Evolutionary conservation across 176 grass and related monocot genomes (phyloP).

Genomic region (Themeda triandra): DNA sequence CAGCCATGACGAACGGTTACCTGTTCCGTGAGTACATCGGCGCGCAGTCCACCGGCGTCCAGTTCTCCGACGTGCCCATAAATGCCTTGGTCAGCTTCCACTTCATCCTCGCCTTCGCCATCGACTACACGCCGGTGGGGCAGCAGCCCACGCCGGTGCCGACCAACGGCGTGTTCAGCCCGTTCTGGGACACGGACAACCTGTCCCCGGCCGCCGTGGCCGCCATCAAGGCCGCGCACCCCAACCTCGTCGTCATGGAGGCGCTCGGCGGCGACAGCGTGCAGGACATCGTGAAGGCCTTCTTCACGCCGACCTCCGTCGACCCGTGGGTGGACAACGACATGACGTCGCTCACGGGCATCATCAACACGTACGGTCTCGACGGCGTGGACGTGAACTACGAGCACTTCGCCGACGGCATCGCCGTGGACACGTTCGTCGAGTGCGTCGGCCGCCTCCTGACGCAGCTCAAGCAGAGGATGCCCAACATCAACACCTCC

Average conservation of each 20-base stretch:
- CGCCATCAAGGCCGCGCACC: constrained; percentile 10
- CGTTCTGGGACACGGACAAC: constrained; percentile 31
- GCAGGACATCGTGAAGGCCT: neutral
- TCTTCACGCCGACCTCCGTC: constrained; percentile 37
- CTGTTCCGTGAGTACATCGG: constrained; percentile 69
- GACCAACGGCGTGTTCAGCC: constrained; percentile 46
- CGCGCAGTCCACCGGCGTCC: constrained; percentile 32
- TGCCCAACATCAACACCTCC: constrained; percentile 38
- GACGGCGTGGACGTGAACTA: constrained; percentile 65
- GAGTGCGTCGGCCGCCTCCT: constrained; percentile 45
- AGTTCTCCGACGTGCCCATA: constrained; percentile 55
- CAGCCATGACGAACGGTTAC: constrained; percentile 51
- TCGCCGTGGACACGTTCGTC: constrained; percentile 26
- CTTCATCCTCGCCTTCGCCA: constrained; percentile 51
- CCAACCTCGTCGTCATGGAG: constrained; percentile 32
- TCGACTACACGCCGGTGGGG: constrained; percentile 19
- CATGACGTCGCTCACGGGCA: constrained; percentile 17
- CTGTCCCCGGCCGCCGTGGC: constrained; percentile 16
- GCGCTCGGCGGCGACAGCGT: constrained; percentile 37
- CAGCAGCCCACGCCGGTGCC: neutral
- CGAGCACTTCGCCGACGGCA: constrained; percentile 36
- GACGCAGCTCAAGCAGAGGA: constrained; percentile 28
- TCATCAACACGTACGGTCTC: constrained; percentile 42
- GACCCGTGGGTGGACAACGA: constrained; percentile 62
- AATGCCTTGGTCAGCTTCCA: constrained; percentile 36